Evolutionary conservation across 441 rosid species (phyloP).

Genomic region (Jatropha podagrica): DNA sequence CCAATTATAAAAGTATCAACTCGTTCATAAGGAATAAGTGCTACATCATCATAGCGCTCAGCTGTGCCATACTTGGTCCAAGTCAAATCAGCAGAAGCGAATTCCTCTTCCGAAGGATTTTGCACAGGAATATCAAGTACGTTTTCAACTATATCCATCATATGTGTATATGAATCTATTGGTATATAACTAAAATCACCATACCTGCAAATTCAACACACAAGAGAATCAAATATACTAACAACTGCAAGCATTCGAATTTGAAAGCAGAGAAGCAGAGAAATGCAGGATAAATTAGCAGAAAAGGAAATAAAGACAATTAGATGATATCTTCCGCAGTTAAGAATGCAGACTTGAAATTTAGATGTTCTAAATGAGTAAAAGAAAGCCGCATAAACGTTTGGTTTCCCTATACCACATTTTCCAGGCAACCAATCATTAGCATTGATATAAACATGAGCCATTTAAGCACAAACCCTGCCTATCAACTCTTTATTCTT

Average conservation of each 20-base stretch:
- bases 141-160: conserved; percentile 61
- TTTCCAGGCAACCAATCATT: neutral
- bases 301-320: no score
- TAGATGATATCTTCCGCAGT: neutral
- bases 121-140: conserved; percentile 61
- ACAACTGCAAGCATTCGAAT: neutral
- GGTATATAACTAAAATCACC: conserved; percentile 1
- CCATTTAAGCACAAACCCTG: no score
- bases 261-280: neutral
- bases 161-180: neutral
- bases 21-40: conserved; percentile 72
- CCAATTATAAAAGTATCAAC: conserved; percentile 85
- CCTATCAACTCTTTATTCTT: no score
- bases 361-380: no score
- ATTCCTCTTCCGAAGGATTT: conserved; percentile 71
- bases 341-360: neutral
- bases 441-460: no score
- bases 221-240: neutral
- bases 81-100: conserved; percentile 66
- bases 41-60: conserved; percentile 82
- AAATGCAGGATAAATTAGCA: neutral
- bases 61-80: conserved; percentile 87
- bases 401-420: neutral
- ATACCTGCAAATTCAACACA: conserved; percentile 25
- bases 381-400: no score